These are phyloP conservation scores for Datura wrightii DNA, from an alignment of 257 asterid genomes.

Conservation along the genomic window DNA sequence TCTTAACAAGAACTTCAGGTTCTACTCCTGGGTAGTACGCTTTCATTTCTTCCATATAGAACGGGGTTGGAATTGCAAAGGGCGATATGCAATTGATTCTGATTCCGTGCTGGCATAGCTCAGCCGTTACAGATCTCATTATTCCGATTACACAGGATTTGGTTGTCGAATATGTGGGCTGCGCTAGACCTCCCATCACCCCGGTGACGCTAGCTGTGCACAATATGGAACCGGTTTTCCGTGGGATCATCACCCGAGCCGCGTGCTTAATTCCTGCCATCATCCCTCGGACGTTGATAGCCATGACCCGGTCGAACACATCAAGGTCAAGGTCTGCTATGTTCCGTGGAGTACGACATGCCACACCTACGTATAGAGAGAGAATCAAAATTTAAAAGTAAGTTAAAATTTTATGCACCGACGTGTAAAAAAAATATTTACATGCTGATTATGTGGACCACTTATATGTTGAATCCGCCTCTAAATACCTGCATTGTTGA, in stretches of 20 bases:
- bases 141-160: slow-evolving; percentile 69
- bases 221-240: slow-evolving; percentile 61
- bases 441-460: not conserved
- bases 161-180: slow-evolving; percentile 72
- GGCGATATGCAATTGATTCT: slow-evolving; percentile 87
- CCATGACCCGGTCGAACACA: slow-evolving; percentile 67
- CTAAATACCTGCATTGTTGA: slow-evolving; percentile 76
- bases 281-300: slow-evolving; percentile 75
- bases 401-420: not conserved
- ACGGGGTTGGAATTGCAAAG: slow-evolving; percentile 75
- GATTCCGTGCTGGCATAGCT: slow-evolving; percentile 68
- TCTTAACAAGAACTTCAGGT: slow-evolving; percentile 47
- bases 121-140: slow-evolving; percentile 68
- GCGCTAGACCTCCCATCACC: slow-evolving; percentile 75
- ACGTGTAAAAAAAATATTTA: not conserved
- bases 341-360: slow-evolving; percentile 75
- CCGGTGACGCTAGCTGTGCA: slow-evolving; percentile 93
- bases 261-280: slow-evolving; percentile 86
- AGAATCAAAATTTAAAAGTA: not conserved
- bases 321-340: slow-evolving; percentile 69
- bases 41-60: slow-evolving; percentile 63
- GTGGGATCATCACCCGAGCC: slow-evolving; percentile 87
- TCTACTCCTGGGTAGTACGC: slow-evolving; percentile 53
- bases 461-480: not conserved
- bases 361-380: slow-evolving; percentile 32